Conservation (phyloP, 805 yeast genomes). For the Suhomyces emberorum region DNA sequence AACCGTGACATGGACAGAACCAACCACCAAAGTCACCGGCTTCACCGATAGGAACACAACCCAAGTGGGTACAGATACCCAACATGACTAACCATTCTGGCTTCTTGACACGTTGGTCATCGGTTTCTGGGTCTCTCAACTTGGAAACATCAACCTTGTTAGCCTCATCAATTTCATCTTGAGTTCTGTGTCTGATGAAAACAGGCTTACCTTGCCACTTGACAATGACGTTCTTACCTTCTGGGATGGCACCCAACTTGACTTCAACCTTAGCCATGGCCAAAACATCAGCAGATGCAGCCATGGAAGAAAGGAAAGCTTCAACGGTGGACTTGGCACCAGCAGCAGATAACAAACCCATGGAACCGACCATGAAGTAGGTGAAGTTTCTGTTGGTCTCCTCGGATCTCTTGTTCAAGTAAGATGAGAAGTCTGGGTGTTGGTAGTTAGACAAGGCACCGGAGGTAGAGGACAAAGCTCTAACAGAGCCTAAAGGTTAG, state of each 20-base stretch:
- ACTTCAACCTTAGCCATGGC: constrained; percentile 99
- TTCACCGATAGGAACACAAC: constrained; percentile 99
- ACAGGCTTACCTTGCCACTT: constrained; percentile 99
- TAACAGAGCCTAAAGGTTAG: constrained; percentile 34
- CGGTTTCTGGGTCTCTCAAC: constrained; percentile 93
- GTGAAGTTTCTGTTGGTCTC: constrained; percentile 75
- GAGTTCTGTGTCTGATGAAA: constrained; percentile 97
- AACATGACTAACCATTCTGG: constrained; percentile 99
- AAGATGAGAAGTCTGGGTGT: constrained; percentile 85
- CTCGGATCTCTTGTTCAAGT: constrained; percentile 71
- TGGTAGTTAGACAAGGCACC: constrained; percentile 72
- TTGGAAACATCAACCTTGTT: constrained; percentile 69
- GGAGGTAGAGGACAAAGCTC: constrained; percentile 50
- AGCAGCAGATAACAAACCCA: constrained; percentile 86
- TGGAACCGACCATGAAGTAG: constrained; percentile 96
- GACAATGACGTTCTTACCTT: constrained; percentile 95
- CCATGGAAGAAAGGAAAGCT: constrained; percentile 85
- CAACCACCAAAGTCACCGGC: constrained; percentile 99
- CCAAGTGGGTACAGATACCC: constrained; percentile 99
- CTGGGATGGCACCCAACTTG: constrained; percentile 87
- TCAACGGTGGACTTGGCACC: constrained; percentile 96
- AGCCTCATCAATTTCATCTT: constrained; percentile 91
- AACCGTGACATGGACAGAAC: constrained; percentile 99
- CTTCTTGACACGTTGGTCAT: constrained; percentile 88
- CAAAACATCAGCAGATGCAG: constrained; percentile 98